Conservation (phyloP, 1,139 yeast species). For the Blastobotrys illinoisensis region DNA sequence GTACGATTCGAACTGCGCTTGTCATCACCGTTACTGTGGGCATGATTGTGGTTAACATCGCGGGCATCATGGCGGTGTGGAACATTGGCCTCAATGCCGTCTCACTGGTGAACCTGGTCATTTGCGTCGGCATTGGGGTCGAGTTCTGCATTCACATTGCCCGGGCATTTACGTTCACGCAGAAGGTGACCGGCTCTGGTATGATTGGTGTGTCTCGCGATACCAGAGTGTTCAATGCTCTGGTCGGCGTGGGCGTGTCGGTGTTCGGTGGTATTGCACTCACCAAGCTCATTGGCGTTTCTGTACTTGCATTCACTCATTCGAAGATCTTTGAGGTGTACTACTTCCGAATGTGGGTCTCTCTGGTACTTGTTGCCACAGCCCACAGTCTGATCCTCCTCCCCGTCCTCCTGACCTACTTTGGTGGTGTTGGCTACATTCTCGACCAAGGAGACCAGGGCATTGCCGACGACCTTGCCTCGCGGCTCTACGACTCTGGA, state of each 20-base stretch:
- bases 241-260: conserved; percentile 76
- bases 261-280: conserved; percentile 85
- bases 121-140: conserved; percentile 87
- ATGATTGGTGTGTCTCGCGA: conserved; percentile 24
- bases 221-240: conserved; percentile 52
- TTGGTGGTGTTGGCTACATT: conserved; percentile 54
- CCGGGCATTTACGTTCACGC: conserved; percentile 58
- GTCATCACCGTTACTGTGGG: conserved; percentile 54
- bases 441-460: conserved; percentile 32
- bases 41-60: conserved; percentile 64
- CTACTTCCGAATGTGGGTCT: conserved; percentile 94
- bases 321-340: conserved; percentile 86
- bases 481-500: conserved; percentile 20
- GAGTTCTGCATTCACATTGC: conserved; percentile 89
- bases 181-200: conserved; percentile 14
- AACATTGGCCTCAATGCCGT: conserved; percentile 82
- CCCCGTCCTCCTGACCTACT: conserved; percentile 63
- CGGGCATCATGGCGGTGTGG: conserved; percentile 75
- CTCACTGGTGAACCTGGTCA: conserved; percentile 77
- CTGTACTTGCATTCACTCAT: conserved; percentile 77
- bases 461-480: conserved; percentile 29
- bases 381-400: conserved; percentile 71
- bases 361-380: conserved; percentile 70
- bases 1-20: conserved; percentile 57
- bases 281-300: conserved; percentile 83